Evolutionary conservation across 495 filamentous ascomycete genomes (phyloP).

Genomic region (Pyrenopolyporus hunteri): DNA sequence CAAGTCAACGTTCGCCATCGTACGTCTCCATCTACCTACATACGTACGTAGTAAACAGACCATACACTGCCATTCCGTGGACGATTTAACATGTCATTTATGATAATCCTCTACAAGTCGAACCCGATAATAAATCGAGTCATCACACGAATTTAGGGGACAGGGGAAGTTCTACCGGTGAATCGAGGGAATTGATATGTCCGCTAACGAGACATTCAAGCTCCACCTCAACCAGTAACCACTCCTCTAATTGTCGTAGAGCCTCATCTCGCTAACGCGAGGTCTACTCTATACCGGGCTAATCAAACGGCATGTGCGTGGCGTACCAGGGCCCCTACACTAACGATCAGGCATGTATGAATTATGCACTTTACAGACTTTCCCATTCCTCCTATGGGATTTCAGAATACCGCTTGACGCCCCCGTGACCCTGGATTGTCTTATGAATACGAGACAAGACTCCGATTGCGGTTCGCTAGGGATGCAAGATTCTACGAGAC

Average conservation of each 20-base stretch:
- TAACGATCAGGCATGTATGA: neutral
- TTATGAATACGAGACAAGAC: too few relatives aligned
- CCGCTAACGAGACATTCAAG: too few relatives aligned
- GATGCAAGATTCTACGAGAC: neutral
- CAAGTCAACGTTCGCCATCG: neutral
- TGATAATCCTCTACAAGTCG: neutral
- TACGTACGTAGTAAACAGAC: too few relatives aligned
- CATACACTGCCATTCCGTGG: neutral
- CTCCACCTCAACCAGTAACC: too few relatives aligned
- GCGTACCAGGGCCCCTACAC: neutral
- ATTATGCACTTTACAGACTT: neutral
- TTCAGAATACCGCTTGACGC: neutral
- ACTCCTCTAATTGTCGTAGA: too few relatives aligned
- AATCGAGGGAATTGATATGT: too few relatives aligned
- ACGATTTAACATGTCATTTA: neutral
- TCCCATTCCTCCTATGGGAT: constrained; percentile 1
- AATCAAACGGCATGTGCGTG: neutral
- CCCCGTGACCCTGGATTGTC: neutral
- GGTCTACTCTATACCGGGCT: neutral
- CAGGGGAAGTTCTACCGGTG: too few relatives aligned
- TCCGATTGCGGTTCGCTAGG: too few relatives aligned
- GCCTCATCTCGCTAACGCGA: constrained; percentile 6
- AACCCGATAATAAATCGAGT: neutral
- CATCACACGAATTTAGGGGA: neutral
- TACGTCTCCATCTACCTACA: too few relatives aligned